Conservation (phyloP, 148 eudicot species). For the Polygonum maritimum region DNA sequence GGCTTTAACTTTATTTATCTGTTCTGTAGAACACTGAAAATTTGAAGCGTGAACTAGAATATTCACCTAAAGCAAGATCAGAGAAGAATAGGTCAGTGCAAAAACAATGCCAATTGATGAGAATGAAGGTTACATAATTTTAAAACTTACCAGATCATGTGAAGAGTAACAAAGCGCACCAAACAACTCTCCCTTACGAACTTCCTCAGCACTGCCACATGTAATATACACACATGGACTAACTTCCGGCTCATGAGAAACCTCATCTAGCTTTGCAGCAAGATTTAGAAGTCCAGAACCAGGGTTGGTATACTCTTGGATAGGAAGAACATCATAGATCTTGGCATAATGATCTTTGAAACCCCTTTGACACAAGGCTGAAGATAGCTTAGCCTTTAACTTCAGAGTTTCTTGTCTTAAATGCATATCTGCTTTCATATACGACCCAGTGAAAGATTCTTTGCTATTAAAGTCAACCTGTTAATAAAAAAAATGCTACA, state of each 20-base stretch:
- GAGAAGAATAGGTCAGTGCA: background rate
- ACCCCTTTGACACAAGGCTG: conserved; percentile 38
- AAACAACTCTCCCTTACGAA: conserved; percentile 54
- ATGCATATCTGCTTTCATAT: conserved; percentile 37
- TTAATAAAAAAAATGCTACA: background rate
- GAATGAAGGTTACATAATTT: conserved; percentile 6
- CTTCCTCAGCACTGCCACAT: conserved; percentile 58
- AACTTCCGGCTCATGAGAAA: conserved; percentile 39
- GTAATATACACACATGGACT: conserved; percentile 67
- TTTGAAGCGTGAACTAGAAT: conserved; percentile 67
- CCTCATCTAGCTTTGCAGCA: conserved; percentile 52
- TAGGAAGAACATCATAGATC: conserved; percentile 54
- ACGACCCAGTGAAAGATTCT: conserved; percentile 48
- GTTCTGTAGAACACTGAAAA: conserved; percentile 40
- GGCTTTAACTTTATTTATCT: conserved; percentile 36
- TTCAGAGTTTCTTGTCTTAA: conserved; percentile 41
- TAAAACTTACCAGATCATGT: conserved; percentile 54
- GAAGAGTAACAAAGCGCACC: conserved; percentile 49
- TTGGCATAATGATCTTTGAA: conserved; percentile 51
- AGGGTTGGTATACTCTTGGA: conserved; percentile 67
- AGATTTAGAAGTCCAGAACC: conserved; percentile 58
- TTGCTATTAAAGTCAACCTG: conserved; percentile 58
- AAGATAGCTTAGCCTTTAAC: conserved; percentile 58
- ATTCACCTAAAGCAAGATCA: conserved; percentile 45
- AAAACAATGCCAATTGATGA: conserved; percentile 7